Evolutionary conservation across 805 yeast species (phyloP).

Genomic region (Nematodospora valgi): DNA sequence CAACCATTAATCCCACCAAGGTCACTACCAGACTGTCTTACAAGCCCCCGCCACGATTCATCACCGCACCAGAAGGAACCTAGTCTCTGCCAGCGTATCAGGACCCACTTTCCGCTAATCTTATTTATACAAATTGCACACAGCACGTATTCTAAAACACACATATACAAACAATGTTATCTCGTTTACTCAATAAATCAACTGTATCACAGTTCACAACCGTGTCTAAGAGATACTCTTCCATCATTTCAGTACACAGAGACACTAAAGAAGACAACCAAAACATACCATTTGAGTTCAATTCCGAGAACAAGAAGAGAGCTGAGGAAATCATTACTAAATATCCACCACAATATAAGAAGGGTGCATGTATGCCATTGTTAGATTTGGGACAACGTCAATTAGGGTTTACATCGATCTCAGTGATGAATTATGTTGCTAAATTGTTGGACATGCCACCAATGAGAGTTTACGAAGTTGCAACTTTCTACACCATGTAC

Average conservation of each 20-base stretch:
- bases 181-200: constrained; percentile 5
- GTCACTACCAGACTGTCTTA: no score
- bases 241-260: constrained; percentile 64
- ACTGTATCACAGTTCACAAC: neutral
- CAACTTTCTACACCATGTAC: constrained; percentile 90
- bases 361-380: constrained; percentile 85
- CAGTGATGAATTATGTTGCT: constrained; percentile 89
- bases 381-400: constrained; percentile 87
- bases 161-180: no score
- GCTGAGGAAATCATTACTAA: constrained; percentile 74
- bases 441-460: constrained; percentile 84
- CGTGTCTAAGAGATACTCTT: constrained; percentile 28
- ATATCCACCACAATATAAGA: constrained; percentile 83
- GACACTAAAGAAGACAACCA: constrained; percentile 67
- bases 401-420: constrained; percentile 77
- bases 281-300: constrained; percentile 68
- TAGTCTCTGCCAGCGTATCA: no score
- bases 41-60: no score
- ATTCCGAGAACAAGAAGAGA: constrained; percentile 55
- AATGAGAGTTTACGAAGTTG: constrained; percentile 91
- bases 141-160: no score
- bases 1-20: no score
- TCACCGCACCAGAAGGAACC: no score
- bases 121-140: no score
- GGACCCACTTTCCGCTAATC: no score